These are phyloP conservation scores for Ophiostoma montium DNA, from an alignment of 2,329 filamentous ascomycete species.

Conservation along the genomic window DNA sequence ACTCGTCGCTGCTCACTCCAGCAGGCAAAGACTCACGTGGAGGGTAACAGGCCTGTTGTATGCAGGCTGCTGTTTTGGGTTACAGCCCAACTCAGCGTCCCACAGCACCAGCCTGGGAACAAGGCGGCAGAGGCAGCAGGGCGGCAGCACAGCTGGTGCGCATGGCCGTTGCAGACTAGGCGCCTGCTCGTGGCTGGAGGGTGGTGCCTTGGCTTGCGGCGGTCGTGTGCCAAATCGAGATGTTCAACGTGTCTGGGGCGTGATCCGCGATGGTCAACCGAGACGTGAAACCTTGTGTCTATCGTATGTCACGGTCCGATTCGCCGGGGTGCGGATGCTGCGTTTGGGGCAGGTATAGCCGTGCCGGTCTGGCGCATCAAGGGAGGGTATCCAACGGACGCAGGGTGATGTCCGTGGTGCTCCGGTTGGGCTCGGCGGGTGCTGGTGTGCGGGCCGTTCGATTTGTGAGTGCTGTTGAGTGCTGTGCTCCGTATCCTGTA, in stretches of 20 bases:
- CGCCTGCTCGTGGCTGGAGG: background rate
- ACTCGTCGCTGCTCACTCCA: too few species aligned
- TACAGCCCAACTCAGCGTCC: slow-evolving; percentile 10
- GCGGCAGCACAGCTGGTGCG: slow-evolving; percentile 5
- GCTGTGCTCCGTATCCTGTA: too few species aligned
- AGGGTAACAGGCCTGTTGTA: slow-evolving; percentile 1
- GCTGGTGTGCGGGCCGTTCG: too few species aligned
- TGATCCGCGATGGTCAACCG: background rate
- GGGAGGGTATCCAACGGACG: background rate
- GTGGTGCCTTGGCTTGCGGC: background rate
- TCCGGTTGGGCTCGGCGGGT: too few species aligned
- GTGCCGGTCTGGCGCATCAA: background rate
- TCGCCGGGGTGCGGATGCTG: background rate
- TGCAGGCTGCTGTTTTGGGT: slow-evolving; percentile 14
- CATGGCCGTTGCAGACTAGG: slow-evolving; percentile 9
- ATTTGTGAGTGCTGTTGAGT: too few species aligned
- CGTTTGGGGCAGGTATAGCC: background rate
- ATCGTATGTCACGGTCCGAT: background rate
- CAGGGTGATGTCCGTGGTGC: too few species aligned
- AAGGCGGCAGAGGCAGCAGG: slow-evolving; percentile 8
- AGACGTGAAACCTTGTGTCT: background rate
- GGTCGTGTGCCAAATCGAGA: too few species aligned
- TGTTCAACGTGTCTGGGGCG: background rate
- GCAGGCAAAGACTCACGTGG: background rate
- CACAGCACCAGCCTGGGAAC: slow-evolving; percentile 5